Evolutionary conservation across 768 basidiomycete species (phyloP), one percentile per base, ranked within the genome.

Genomic region (Panellus pusillus): DNA sequence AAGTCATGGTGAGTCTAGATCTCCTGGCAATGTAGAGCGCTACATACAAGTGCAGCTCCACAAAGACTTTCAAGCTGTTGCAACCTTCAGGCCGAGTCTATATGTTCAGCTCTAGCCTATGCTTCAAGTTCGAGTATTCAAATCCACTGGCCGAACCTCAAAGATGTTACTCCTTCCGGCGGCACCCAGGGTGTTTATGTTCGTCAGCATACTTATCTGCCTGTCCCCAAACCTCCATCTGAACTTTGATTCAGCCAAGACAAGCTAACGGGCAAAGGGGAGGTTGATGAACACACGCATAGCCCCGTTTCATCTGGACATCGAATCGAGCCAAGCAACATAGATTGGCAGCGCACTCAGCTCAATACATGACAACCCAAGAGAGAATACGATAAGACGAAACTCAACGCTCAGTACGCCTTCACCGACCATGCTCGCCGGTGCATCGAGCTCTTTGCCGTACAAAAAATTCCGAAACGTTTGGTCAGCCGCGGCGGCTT

Each of bases 391-490:
- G 14, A 35, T 2, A 35, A 11, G 32, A 7, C n/a, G 31, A 9
- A 47, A 32, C 9, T 19, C 13, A 38, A 17, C 27, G n/a, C 8
- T 55, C 48, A 55, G 27, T 13, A 55, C 2, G 54, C 54, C 11
- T 44, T 38, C 2, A 56, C 49, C 31, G 49, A 24, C 49, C 39
- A 43, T 18, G 43, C 2, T 18, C 43, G 39, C 3, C 42, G 53
- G 37, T 60, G 54, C 58, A 60, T 60, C 8, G 58, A 60, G 9
- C 12, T 51, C 32, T 60, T 60, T 15, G 32, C 46, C 5, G 58
- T 60, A 24, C 58, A 60, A 9, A 52, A 60, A 44, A 60, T 60
- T 36, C 58, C 58, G 47, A 60, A 60, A 40, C 58, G 58, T 18
- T 47, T 55, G 31, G 54, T 60, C 37, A 60, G 29, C 9, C 46